A percentile compares a stretch with the other conserved stretches of the same genome.
Evolutionary conservation across 2,329 filamentous ascomycete genomes (phyloP).

Genomic region (Fusarium chuoi): DNA sequence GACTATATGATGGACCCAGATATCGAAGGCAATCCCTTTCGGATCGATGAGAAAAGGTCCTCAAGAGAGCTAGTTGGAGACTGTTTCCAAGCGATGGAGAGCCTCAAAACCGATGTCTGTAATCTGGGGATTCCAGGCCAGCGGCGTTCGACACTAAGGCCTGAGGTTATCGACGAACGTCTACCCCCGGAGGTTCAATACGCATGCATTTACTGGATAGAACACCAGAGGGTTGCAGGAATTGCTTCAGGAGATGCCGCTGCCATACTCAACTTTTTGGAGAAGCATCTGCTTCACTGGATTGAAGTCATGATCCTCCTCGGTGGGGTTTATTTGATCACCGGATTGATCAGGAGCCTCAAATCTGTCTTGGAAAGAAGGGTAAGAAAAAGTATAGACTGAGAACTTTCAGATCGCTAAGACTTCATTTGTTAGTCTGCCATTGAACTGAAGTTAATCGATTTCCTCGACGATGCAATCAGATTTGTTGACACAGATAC

Average conservation of each 20-base stretch:
- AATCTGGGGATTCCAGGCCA: neutral
- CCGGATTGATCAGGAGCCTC: rapidly evolving
- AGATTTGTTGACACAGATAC: neutral
- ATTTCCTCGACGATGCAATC: neutral
- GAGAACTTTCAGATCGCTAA: neutral
- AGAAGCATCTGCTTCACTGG: neutral
- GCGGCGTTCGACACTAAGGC: neutral
- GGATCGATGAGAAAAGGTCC: rapidly evolving
- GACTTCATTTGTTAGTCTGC: neutral
- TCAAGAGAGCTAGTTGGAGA: neutral
- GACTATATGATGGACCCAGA: neutral
- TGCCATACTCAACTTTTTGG: neutral
- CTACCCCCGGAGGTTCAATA: neutral
- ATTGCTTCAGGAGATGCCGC: rapidly evolving
- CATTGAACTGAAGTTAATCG: neutral
- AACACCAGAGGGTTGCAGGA: neutral
- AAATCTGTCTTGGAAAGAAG: rapidly evolving
- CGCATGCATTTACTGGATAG: neutral
- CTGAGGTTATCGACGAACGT: neutral
- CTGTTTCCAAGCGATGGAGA: neutral
- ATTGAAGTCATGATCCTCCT: neutral
- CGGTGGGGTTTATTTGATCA: neutral
- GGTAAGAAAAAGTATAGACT: neutral
- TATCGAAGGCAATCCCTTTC: rapidly evolving
- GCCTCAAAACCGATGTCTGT: neutral